Conservation (phyloP, 805 yeast species). For the Yarrowia sp. region DNA sequence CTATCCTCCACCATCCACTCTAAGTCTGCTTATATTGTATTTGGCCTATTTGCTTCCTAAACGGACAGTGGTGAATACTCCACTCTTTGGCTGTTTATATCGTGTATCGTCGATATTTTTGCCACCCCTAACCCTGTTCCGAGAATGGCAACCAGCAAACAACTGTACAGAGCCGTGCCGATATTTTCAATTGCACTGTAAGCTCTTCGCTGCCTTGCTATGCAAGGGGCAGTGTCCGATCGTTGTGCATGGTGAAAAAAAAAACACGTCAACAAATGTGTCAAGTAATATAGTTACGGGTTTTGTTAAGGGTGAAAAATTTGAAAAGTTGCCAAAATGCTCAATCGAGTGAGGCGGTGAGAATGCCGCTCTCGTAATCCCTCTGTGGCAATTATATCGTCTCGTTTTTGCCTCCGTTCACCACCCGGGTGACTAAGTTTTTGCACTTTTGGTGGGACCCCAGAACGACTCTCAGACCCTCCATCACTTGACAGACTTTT, state of each 20-base stretch:
- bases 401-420: too few relatives aligned
- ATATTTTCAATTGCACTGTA: not conserved
- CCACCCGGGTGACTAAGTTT: not conserved
- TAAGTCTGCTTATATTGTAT: not conserved
- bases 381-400: not conserved
- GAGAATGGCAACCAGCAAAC: not conserved
- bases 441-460: not conserved
- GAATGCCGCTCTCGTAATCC: not conserved
- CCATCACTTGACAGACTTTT: not conserved
- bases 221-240: conserved; percentile 17
- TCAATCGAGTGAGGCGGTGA: too few relatives aligned
- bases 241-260: not conserved
- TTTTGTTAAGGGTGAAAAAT: not conserved
- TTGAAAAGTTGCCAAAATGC: not conserved
- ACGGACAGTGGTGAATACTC: not conserved
- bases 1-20: not conserved
- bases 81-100: too few relatives aligned
- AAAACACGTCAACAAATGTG: too few relatives aligned
- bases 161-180: not conserved
- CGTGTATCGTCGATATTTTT: too few relatives aligned
- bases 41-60: not conserved
- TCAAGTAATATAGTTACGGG: not conserved
- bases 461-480: not conserved
- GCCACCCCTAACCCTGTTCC: not conserved
- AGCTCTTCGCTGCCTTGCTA: conserved; percentile 4